Evolutionary conservation across 306 rosid genomes (phyloP).

Genomic region (Coriaria nepalensis): DNA sequence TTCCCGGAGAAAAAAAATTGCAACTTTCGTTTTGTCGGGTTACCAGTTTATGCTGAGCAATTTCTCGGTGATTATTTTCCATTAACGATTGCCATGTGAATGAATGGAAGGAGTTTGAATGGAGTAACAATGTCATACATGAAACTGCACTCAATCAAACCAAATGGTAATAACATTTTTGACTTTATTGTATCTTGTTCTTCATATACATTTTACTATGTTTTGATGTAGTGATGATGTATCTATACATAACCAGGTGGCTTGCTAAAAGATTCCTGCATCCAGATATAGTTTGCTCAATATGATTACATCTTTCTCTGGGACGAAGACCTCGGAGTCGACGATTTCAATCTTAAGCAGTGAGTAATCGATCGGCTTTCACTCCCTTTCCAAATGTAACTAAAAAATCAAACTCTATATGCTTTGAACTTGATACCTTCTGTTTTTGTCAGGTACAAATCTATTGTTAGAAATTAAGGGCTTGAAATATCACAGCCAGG

Average conservation of each 20-base stretch:
- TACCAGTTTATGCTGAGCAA: constrained; percentile 52
- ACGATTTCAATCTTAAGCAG: constrained; percentile 56
- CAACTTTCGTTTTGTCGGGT: too few species aligned
- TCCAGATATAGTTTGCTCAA: constrained; percentile 82
- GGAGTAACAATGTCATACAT: constrained; percentile 56
- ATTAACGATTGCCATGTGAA: constrained; percentile 70
- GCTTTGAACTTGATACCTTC: constrained; percentile 7
- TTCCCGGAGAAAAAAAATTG: too few species aligned
- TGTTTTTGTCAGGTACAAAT: constrained; percentile 36
- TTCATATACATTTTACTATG: constrained; percentile 6
- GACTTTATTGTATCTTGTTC: neutral
- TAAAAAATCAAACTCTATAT: constrained; percentile 3
- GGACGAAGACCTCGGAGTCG: constrained; percentile 98
- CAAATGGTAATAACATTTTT: constrained; percentile 47
- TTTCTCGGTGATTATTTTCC: constrained; percentile 75
- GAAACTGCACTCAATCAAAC: constrained; percentile 53
- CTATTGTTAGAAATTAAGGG: constrained; percentile 58
- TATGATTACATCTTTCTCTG: constrained; percentile 81
- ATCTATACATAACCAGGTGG: constrained; percentile 45
- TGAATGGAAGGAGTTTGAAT: constrained; percentile 47
- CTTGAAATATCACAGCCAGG: constrained; percentile 92
- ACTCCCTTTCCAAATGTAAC: neutral
- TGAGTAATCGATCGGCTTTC: constrained; percentile 4
- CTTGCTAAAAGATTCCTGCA: constrained; percentile 94
- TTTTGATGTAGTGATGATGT: constrained; percentile 12